Evolutionary conservation across 176 grass and related monocot species (phyloP).

Genomic region (Ananas comosus): DNA sequence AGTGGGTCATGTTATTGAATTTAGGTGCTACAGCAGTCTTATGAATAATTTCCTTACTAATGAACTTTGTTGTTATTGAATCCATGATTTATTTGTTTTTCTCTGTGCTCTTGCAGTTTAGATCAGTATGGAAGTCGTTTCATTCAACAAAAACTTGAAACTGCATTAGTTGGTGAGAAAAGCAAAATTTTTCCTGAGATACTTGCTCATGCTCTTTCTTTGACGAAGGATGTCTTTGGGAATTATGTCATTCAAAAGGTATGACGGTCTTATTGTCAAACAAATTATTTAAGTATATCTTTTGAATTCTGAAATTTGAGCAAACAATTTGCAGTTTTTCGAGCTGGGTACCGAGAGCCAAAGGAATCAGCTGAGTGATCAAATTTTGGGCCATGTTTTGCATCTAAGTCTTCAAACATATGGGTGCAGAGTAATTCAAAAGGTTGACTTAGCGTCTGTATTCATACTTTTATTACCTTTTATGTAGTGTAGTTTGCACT

Average conservation of each 20-base stretch:
- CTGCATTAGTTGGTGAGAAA: constrained; percentile 21
- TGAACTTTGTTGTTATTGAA: not conserved
- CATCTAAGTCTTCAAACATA: constrained; percentile 30
- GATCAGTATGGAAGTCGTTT: constrained; percentile 37
- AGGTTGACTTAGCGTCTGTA: constrained; percentile 14
- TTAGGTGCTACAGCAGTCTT: not conserved
- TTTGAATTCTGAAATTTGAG: not conserved
- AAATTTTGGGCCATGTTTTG: constrained; percentile 11
- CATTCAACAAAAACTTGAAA: constrained; percentile 35
- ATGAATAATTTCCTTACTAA: not conserved
- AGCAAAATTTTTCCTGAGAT: constrained; percentile 24
- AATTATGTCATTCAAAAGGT: constrained; percentile 43
- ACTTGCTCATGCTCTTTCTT: constrained; percentile 2
- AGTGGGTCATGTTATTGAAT: constrained; percentile 4
- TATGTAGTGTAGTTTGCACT: not conserved
- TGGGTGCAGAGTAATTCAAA: constrained; percentile 33
- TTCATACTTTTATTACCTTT: not conserved
- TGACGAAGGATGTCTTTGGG: constrained; percentile 30
- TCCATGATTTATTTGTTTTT: not conserved
- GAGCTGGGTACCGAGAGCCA: constrained; percentile 16
- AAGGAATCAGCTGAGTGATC: constrained; percentile 16
- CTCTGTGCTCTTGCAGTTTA: constrained; percentile 7
- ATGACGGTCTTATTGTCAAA: not conserved
- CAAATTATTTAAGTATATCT: not conserved
- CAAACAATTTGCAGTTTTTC: constrained; percentile 15